Conservation (phyloP, 371 early-diverging fungal genomes). For the Thermomucor indicae-seudaticae region DNA sequence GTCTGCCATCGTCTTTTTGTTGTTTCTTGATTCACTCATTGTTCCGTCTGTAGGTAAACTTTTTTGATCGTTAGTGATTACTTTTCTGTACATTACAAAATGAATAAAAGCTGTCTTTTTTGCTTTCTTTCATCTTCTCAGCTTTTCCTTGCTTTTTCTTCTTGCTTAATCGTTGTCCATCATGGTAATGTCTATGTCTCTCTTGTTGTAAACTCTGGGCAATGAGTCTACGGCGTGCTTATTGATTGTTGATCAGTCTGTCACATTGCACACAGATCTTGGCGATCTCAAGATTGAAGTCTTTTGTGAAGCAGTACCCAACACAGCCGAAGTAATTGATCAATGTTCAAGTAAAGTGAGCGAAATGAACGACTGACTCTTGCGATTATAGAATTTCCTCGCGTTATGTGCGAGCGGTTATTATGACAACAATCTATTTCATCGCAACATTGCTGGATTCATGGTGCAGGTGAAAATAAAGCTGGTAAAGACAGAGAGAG, state of each 20-base stretch:
- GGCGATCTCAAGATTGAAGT: conserved; percentile 90
- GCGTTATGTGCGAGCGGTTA: conserved; percentile 93
- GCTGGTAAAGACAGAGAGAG: background rate
- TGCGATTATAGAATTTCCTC: conserved; percentile 78
- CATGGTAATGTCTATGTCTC: too few species aligned
- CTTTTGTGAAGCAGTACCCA: conserved; percentile 79
- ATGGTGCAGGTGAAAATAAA: conserved; percentile 73
- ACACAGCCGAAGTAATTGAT: conserved; percentile 73
- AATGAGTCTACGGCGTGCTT: too few species aligned
- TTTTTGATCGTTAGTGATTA: background rate
- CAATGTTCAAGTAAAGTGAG: too few species aligned
- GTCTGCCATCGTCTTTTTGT: background rate
- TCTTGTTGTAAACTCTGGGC: too few species aligned
- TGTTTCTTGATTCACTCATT: background rate
- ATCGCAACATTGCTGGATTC: conserved; percentile 86
- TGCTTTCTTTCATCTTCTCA: background rate
- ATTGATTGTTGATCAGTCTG: conserved; percentile 46
- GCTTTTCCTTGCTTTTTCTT: background rate
- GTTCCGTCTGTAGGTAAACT: too few species aligned
- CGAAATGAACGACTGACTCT: too few species aligned
- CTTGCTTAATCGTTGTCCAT: too few species aligned
- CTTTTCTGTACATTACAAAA: background rate
- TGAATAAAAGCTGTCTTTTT: background rate
- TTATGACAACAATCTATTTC: conserved; percentile 84
- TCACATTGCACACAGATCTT: conserved; percentile 85